Base-by-base conservation (phyloP, 1,139 yeast species). In the Lodderomyces parapsilosis region DNA sequence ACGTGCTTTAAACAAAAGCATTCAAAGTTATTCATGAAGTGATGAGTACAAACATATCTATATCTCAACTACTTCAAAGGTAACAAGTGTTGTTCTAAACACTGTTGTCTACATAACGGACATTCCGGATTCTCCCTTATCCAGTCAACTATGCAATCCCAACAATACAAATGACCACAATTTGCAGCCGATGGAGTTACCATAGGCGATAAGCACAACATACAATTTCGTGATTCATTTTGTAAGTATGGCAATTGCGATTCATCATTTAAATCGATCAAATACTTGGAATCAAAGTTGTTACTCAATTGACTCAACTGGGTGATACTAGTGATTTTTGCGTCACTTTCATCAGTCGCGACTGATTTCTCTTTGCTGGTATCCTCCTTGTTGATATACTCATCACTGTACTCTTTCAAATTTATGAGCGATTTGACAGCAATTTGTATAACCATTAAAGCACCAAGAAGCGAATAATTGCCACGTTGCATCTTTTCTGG, bases 111-210 rank as follows among this genome's bases (percentile, higher is more conserved):
- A 57, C 99, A 93, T 30, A 93, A 68, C 0, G 99, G 98, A 59
- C 99, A 93, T 57, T 90, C 97, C 0, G 91, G 84, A 53, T 80
- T 79, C 44, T 90, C 96, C 49, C 89, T 71, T 43, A 90, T 80
- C 98, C 98, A 93, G 53, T 87, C 96, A 6, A 82, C 76, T 6
- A 89, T 81, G 59, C 99, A 93, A 6, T 73, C 75, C 98, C 98
- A 93, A 63, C 99, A 93, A 60, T 87, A 91, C 14, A 88, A 49
- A 60, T 93, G 99, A 0, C 99, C 99, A 64, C 99, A 93, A 8
- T 83, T 78, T 0, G 96, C 90, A 45, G 90, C 81, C 1, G 96
- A 73, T 1, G 99, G 98, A 49, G 86, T 80, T 2, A 69, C 72
- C 95, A 93, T 87, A 14, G 77, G 71, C 6, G 87, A 83, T 28